Percentiles rank a stretch among this genome's conserved stretches.
Evolutionary conservation across 108 stramenopile species (phyloP).

Genomic region (Nannochloropsis granulata): DNA sequence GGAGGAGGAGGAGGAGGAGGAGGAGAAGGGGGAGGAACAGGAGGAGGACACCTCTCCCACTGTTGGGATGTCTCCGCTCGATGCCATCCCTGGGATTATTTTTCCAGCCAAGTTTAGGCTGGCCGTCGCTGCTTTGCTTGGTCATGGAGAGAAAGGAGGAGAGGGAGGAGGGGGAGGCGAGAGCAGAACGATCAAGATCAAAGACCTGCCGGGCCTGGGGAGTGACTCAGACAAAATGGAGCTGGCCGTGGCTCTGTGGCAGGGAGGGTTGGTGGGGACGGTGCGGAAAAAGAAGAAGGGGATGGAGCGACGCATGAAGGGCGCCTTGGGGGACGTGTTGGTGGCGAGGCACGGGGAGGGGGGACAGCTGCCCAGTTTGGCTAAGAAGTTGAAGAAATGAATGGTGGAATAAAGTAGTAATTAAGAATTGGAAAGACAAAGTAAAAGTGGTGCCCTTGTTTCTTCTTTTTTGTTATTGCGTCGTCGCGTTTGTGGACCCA

Average conservation of each 20-base stretch:
- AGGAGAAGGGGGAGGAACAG: not conserved
- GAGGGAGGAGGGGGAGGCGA: not conserved
- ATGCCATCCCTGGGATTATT: not conserved
- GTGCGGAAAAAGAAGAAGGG: not conserved
- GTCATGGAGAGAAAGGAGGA: not conserved
- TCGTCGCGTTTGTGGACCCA: no score
- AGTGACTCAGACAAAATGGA: not conserved
- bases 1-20: not conserved
- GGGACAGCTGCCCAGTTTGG: not conserved
- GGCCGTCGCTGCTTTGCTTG: not conserved
- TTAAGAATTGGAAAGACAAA: no score
- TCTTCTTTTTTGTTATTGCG: no score
- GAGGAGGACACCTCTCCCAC: not conserved
- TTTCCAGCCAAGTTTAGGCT: not conserved
- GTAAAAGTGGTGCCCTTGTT: no score
- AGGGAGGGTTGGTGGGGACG: not conserved
- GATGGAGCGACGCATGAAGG: not conserved
- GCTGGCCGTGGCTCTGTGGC: not conserved
- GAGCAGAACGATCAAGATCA: not conserved
- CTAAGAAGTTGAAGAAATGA: not conserved
- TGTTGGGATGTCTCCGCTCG: not conserved
- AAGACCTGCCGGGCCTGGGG: not conserved
- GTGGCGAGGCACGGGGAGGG: not conserved
- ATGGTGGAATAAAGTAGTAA: no score
- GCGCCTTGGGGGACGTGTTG: not conserved